A percentile compares a stretch with the other conserved stretches of the same genome.
phyloP scores from a whole-genome alignment of 768 basidiomycete species.

The Cyathus striatus region DNA sequence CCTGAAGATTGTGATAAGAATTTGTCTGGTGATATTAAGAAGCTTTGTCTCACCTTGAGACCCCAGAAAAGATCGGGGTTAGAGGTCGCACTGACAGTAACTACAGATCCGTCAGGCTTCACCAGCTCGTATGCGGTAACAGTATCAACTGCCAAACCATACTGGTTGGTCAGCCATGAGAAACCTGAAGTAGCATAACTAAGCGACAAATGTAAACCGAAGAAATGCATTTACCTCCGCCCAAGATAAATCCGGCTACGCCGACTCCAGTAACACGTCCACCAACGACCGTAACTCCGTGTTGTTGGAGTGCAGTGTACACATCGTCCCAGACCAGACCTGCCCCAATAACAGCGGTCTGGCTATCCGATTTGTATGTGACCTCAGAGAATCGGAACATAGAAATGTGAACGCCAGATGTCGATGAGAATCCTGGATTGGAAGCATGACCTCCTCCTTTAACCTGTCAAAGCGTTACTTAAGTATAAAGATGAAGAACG shows the following conservation, averaged over 20 bases:
- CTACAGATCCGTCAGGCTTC: not conserved
- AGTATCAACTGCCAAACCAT: not conserved
- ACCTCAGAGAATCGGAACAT: conserved; percentile 33
- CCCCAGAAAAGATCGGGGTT: not conserved
- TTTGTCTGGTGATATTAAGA: not conserved
- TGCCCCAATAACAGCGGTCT: conserved; percentile 23
- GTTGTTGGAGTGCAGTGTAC: conserved; percentile 34
- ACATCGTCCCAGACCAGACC: conserved; percentile 47
- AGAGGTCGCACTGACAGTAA: not conserved
- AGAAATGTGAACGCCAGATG: conserved; percentile 44
- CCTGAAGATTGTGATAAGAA: not conserved
- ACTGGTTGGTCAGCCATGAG: not conserved
- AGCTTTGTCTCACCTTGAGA: not conserved
- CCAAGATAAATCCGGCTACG: conserved; percentile 42
- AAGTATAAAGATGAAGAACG: not conserved
- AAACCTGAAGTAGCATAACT: not conserved
- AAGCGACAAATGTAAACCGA: not conserved
- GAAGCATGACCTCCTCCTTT: conserved; percentile 44
- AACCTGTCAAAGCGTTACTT: conserved; percentile 34
- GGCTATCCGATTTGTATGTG: conserved; percentile 19
- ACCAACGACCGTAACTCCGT: conserved; percentile 41
- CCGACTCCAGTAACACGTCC: conserved; percentile 43
- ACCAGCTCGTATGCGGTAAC: not conserved
- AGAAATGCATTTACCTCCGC: conserved; percentile 25
- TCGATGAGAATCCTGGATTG: conserved; percentile 45